These are phyloP conservation scores for grape (Vitis vinifera) DNA, from an alignment of 164 flowering plant genomes.

Conservation along the genomic window ASM3070453v1 NC_081823.1:2765001-2765500, in stretches of 20 bases:
- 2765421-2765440: constrained; percentile 92
- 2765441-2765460: constrained; percentile 79
- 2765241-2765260: background rate
- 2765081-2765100: background rate
- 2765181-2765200: background rate
- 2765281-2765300: background rate
- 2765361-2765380: constrained; percentile 95
- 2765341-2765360: constrained; percentile 96
- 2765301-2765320: constrained; percentile 93
- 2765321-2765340: constrained; percentile 70
- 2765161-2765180: background rate
- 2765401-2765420: constrained; percentile 90
- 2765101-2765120: background rate
- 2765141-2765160: background rate
- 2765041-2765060: background rate
- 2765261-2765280: background rate
- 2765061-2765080: background rate
- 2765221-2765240: background rate
- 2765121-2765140: background rate
- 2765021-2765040: constrained; percentile 8
- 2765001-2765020: constrained; percentile 90
- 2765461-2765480: constrained; percentile 99
- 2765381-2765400: constrained; percentile 87
- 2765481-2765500: constrained; percentile 92
- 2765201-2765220: background rate